Evolutionary conservation across 2,329 filamentous ascomycete species (phyloP).

Genomic region (Pseudohalonectria lignicola): DNA sequence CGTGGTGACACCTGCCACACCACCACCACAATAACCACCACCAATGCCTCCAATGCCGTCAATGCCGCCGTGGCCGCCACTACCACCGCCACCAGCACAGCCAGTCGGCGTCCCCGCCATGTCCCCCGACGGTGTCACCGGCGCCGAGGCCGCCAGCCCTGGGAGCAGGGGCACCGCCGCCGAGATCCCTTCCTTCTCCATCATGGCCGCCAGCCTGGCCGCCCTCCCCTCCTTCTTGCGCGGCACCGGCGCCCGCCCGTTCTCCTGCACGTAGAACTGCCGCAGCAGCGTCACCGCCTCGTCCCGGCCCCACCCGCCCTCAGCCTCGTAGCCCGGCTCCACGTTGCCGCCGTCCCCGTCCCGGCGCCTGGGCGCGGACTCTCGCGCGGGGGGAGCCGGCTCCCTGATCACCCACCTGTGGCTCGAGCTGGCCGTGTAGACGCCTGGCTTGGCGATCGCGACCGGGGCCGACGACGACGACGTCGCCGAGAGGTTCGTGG

Average conservation of each 20-base stretch:
- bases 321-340: slow-evolving; percentile 69
- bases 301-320: slow-evolving; percentile 79
- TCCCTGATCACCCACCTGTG: too few species aligned
- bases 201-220: slow-evolving; percentile 40
- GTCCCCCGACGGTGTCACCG: neutral
- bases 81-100: neutral
- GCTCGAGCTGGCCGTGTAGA: too few species aligned
- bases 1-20: too few species aligned
- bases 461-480: too few species aligned
- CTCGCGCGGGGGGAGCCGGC: too few species aligned
- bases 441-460: neutral
- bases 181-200: slow-evolving; percentile 27
- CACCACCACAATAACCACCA: too few species aligned
- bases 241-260: slow-evolving; percentile 58
- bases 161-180: slow-evolving; percentile 5
- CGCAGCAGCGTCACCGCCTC: slow-evolving; percentile 88
- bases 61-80: neutral
- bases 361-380: slow-evolving; percentile 6
- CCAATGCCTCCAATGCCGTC: too few species aligned
- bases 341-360: slow-evolving; percentile 54
- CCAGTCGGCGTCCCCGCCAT: neutral
- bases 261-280: slow-evolving; percentile 96
- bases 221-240: slow-evolving; percentile 44
- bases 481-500: neutral
- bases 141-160: too few species aligned